A percentile compares a stretch with the other conserved stretches of the same genome.
phyloP scores from a whole-genome alignment of 208 protist species.

The Porcisia hertigi region DNA sequence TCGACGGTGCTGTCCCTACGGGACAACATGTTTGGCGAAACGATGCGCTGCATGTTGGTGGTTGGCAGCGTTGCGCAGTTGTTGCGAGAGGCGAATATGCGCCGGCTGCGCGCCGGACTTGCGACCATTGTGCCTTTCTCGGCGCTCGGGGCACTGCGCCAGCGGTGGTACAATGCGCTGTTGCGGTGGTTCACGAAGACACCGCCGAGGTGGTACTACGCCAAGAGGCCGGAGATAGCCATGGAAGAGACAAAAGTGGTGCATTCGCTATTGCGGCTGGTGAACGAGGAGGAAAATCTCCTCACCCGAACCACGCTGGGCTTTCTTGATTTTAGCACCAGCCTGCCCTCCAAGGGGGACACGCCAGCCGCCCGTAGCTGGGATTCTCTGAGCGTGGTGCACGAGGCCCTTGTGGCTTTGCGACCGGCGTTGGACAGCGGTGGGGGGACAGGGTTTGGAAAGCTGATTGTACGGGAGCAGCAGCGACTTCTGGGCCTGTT shows the following conservation, averaged over 20 bases:
- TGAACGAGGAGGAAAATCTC: constrained; percentile 46
- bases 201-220: constrained; percentile 83
- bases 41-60: constrained; percentile 66
- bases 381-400: constrained; percentile 34
- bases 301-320: constrained; percentile 39
- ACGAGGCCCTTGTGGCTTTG: constrained; percentile 25
- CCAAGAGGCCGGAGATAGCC: constrained; percentile 46
- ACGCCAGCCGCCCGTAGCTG: constrained; percentile 6
- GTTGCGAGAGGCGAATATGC: constrained; percentile 60
- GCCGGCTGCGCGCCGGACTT: constrained; percentile 41
- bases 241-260: constrained; percentile 53
- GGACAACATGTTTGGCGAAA: constrained; percentile 80
- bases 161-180: constrained; percentile 72
- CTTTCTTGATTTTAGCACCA: constrained; percentile 67
- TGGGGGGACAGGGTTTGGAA: constrained; percentile 30
- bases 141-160: constrained; percentile 65
- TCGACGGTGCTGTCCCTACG: constrained; percentile 62
- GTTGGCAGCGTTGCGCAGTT: constrained; percentile 59
- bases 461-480: constrained; percentile 47
- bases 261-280: constrained; percentile 48
- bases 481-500: constrained; percentile 47
- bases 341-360: constrained; percentile 12
- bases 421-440: constrained; percentile 16
- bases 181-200: constrained; percentile 85
- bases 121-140: constrained; percentile 52